phyloP scores from a whole-genome alignment of 2,329 filamentous ascomycete genomes.

The Cladophialophora immunda region DNA sequence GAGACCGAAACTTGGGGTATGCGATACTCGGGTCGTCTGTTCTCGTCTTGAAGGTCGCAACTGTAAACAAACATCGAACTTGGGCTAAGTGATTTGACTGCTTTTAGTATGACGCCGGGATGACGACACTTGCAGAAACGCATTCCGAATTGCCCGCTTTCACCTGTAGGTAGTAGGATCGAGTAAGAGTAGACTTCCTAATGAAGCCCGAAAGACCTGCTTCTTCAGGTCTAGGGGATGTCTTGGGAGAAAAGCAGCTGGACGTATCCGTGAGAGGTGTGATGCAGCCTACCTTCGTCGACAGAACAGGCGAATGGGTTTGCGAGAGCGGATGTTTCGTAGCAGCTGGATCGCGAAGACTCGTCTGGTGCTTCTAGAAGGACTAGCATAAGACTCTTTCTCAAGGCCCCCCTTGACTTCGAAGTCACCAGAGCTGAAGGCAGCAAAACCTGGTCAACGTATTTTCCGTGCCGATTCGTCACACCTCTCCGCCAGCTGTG shows the following conservation, averaged over 20 bases:
- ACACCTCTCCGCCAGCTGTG: neutral
- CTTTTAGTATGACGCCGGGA: slow-evolving; percentile 15
- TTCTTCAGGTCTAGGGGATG: slow-evolving; percentile 1
- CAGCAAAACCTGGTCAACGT: neutral
- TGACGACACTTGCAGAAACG: slow-evolving; percentile 23
- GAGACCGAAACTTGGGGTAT: neutral
- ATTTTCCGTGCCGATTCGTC: neutral
- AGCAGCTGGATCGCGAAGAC: neutral
- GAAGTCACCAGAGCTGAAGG: neutral
- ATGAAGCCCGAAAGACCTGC: neutral
- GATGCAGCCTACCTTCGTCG: neutral
- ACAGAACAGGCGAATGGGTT: neutral
- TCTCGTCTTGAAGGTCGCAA: neutral
- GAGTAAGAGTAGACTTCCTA: slow-evolving; percentile 1
- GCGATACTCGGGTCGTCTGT: neutral
- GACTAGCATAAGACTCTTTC: neutral
- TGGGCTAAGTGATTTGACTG: neutral
- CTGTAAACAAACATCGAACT: slow-evolving; percentile 1
- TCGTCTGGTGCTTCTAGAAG: neutral
- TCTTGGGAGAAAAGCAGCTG: neutral
- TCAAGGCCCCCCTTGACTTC: neutral
- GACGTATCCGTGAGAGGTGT: neutral
- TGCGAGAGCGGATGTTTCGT: neutral
- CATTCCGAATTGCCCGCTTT: slow-evolving; percentile 10
- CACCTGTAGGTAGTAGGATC: neutral